phyloP scores from a whole-genome alignment of 345 rosid genomes.

The Eucalyptus microcorys region DNA sequence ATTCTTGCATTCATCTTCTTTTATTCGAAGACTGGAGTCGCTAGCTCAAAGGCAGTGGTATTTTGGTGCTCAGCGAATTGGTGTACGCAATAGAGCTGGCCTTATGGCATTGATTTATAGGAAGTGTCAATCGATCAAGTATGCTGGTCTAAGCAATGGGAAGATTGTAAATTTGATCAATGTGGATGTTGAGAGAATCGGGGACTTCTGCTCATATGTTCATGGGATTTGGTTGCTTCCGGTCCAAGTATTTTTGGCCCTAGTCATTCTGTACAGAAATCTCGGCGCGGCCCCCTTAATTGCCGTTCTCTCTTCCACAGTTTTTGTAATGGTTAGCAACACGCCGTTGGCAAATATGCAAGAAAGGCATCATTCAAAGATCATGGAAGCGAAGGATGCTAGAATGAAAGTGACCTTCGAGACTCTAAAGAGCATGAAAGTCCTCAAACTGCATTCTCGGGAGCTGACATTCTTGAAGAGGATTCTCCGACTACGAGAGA shows the following conservation, averaged over 20 bases:
- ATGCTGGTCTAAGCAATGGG: slow-evolving; percentile 28
- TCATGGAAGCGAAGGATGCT: slow-evolving; percentile 31
- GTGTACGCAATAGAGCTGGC: slow-evolving; percentile 41
- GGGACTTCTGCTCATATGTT: slow-evolving; percentile 50
- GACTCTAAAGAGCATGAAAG: slow-evolving; percentile 4
- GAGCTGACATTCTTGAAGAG: neutral
- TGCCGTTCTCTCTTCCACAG: slow-evolving; percentile 40
- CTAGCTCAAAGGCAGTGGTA: slow-evolving; percentile 58
- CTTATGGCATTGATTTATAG: slow-evolving; percentile 38
- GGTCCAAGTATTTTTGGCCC: slow-evolving; percentile 45
- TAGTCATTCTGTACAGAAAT: slow-evolving; percentile 31
- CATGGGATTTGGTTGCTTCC: slow-evolving; percentile 70
- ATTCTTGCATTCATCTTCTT: slow-evolving; percentile 44
- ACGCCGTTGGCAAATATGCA: slow-evolving; percentile 54
- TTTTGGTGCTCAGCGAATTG: slow-evolving; percentile 57
- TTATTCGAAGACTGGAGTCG: slow-evolving; percentile 50
- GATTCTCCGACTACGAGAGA: slow-evolving; percentile 31
- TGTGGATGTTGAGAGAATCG: slow-evolving; percentile 56
- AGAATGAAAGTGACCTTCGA: slow-evolving; percentile 1
- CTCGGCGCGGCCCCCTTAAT: slow-evolving; percentile 46
- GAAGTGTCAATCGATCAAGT: slow-evolving; percentile 36
- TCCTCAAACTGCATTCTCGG: slow-evolving; percentile 6
- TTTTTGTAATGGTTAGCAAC: slow-evolving; percentile 53
- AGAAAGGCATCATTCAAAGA: slow-evolving; percentile 33
- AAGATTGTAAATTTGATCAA: slow-evolving; percentile 43